A percentile compares a stretch with the other conserved stretches of the same genome.
Conservation (phyloP, 148 eudicot species). For the Gaultheria prostrata region DNA sequence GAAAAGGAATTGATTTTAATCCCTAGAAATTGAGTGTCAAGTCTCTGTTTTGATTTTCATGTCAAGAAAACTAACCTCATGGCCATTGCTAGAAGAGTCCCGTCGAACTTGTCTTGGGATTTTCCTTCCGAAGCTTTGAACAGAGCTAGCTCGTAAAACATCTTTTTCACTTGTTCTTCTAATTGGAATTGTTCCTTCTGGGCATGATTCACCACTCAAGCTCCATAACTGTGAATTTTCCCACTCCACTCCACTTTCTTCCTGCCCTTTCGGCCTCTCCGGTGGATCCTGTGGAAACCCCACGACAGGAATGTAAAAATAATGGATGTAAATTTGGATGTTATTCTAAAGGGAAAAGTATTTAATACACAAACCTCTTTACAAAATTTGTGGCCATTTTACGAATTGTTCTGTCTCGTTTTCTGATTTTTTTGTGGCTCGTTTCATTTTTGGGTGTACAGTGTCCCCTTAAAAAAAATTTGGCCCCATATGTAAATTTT, state of each 20-base stretch:
- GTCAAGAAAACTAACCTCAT: constrained; percentile 53
- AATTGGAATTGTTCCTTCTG: constrained; percentile 76
- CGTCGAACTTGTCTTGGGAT: constrained; percentile 46
- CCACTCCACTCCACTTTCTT: constrained; percentile 25
- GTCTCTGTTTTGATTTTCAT: not conserved
- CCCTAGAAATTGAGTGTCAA: not conserved
- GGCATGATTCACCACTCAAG: constrained; percentile 59
- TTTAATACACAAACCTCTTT: too few relatives aligned
- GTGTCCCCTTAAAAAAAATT: too few relatives aligned
- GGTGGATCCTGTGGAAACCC: constrained; percentile 60
- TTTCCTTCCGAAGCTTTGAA: constrained; percentile 63
- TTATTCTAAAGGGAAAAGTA: too few relatives aligned
- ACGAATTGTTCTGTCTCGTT: too few relatives aligned
- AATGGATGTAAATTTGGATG: too few relatives aligned
- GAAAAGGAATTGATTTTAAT: not conserved
- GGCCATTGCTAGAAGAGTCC: constrained; percentile 64
- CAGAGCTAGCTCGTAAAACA: constrained; percentile 55
- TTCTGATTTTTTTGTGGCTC: too few relatives aligned
- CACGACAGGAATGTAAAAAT: too few relatives aligned
- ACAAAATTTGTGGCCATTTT: too few relatives aligned
- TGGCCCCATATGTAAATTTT: too few relatives aligned
- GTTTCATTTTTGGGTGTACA: too few relatives aligned
- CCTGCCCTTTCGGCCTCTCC: constrained; percentile 61
- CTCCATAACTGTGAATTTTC: constrained; percentile 78
- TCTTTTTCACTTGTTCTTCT: constrained; percentile 88